These are phyloP conservation scores for Apiospora pterosperma DNA, from an alignment of 2,329 filamentous ascomycete species.

Conservation along the genomic window DNA sequence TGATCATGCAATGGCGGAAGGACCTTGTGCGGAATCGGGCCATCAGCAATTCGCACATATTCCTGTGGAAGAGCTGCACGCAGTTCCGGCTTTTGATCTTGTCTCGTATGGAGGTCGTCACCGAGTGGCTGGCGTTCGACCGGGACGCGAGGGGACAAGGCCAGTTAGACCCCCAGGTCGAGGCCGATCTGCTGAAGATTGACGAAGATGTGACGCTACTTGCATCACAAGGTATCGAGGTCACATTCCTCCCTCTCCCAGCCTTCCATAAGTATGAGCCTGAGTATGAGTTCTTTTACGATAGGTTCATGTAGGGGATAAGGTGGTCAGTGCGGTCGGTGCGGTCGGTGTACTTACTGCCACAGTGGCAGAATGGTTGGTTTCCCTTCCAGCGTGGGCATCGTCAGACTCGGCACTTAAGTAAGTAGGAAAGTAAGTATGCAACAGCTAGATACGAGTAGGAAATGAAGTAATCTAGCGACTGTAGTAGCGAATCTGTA, in stretches of 20 bases:
- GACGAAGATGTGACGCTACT: not conserved
- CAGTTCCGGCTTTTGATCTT: not conserved
- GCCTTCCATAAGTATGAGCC: not conserved
- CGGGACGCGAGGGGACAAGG: not conserved
- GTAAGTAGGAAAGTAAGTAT: not conserved
- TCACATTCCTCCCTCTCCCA: not conserved
- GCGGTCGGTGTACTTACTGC: too few relatives aligned
- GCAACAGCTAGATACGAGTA: not conserved
- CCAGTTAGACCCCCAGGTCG: not conserved
- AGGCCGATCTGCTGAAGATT: not conserved
- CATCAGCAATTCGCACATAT: not conserved
- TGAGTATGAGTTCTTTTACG: not conserved
- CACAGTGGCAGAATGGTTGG: too few relatives aligned
- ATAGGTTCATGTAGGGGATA: not conserved
- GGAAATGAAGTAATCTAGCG: not conserved
- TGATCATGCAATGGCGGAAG: not conserved
- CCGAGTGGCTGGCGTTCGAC: not conserved
- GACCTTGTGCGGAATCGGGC: not conserved
- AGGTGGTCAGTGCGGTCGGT: not conserved
- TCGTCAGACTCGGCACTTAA: not conserved
- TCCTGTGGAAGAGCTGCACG: not conserved
- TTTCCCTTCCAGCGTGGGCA: not conserved
- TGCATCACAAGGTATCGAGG: not conserved
- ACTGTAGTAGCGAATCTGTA: not conserved
- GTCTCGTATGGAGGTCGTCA: not conserved